These are phyloP conservation scores for Hortiboletus flavorubellus DNA, from an alignment of 768 basidiomycete species.

Conservation along the genomic window DNA sequence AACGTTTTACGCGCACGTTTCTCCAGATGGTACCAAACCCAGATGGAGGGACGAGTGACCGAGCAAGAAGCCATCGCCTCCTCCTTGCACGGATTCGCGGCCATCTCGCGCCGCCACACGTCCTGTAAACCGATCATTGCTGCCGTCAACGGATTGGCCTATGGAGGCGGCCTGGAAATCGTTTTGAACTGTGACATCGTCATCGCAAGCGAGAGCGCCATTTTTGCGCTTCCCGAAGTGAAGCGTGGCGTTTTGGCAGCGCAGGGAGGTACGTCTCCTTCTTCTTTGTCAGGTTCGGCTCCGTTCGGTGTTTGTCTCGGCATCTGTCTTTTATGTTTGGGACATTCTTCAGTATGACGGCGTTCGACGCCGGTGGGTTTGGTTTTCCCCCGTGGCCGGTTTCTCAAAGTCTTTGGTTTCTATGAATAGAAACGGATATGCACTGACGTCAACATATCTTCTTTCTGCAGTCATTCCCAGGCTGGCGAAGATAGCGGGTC, in stretches of 20 bases:
- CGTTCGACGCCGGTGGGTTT: background rate
- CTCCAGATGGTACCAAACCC: slow-evolving; percentile 57
- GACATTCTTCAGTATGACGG: background rate
- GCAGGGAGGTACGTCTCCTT: slow-evolving; percentile 55
- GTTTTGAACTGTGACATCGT: slow-evolving; percentile 77
- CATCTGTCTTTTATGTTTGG: background rate
- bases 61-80: slow-evolving; percentile 42
- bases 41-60: slow-evolving; percentile 40
- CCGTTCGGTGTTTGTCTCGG: background rate
- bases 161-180: slow-evolving; percentile 65
- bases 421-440: slow-evolving; percentile 4
- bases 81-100: slow-evolving; percentile 62
- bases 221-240: slow-evolving; percentile 75
- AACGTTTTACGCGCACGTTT: background rate
- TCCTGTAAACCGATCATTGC: slow-evolving; percentile 75
- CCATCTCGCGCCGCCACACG: slow-evolving; percentile 61
- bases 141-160: slow-evolving; percentile 73
- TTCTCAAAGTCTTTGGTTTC: background rate
- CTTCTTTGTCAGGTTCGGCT: background rate
- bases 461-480: slow-evolving; percentile 59
- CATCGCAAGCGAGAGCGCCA: slow-evolving; percentile 60
- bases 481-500: slow-evolving; percentile 60
- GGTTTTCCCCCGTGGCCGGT: background rate
- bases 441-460: slow-evolving; percentile 11
- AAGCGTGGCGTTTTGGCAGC: slow-evolving; percentile 71